A percentile compares a stretch with the other conserved stretches of the same genome.
phyloP scores from a whole-genome alignment of 257 asterid genomes.

The Mentha longifolia region DNA sequence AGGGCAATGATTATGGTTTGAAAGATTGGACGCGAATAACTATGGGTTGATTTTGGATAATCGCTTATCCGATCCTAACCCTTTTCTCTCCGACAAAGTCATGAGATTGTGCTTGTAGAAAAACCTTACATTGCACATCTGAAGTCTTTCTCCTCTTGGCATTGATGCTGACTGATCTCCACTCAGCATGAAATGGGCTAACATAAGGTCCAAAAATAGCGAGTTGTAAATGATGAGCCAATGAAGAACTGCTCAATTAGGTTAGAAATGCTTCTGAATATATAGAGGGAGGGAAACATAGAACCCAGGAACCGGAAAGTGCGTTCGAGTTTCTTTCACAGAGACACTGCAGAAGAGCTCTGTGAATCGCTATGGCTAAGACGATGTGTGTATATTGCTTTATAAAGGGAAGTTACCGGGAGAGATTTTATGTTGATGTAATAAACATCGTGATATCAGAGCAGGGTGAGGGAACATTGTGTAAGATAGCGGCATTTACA shows the following conservation, averaged over 20 bases:
- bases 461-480: neutral
- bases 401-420: neutral
- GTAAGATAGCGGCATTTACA: neutral
- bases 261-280: conserved; percentile 19
- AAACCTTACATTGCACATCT: neutral
- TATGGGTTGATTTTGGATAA: conserved; percentile 1
- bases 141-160: conserved; percentile 9
- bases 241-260: conserved; percentile 27
- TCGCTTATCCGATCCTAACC: conserved; percentile 3
- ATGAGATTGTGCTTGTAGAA: conserved; percentile 19
- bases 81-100: neutral
- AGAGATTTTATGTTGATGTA: neutral
- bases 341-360: neutral
- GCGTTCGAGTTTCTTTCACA: conserved; percentile 13
- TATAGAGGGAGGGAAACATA: conserved; percentile 7
- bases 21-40: conserved; percentile 28
- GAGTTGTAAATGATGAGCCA: conserved; percentile 8
- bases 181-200: neutral
- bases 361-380: conserved; percentile 2
- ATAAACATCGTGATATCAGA: neutral
- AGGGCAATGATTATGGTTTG: conserved; percentile 9
- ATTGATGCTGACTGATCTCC: conserved; percentile 24
- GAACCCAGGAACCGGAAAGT: conserved; percentile 18
- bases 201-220: neutral
- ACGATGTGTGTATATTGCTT: neutral